Conservation (phyloP, 495 filamentous ascomycete genomes). For the Podospora pseudopauciseta region DNA sequence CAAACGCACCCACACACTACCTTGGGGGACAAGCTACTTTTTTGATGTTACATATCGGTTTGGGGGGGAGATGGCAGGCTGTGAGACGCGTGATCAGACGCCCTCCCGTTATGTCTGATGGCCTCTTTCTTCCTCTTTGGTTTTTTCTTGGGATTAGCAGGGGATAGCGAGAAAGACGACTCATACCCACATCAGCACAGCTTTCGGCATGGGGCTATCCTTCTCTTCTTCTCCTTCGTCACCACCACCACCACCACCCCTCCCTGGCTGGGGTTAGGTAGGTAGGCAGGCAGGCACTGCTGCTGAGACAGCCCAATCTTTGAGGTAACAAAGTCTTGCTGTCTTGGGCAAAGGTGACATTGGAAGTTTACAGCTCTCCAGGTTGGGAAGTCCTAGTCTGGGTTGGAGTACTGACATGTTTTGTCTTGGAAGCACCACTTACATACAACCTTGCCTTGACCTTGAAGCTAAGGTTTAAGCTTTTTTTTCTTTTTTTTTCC, state of each 20-base stretch:
- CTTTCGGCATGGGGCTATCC: constrained; percentile 1
- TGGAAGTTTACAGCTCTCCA: constrained; percentile 1
- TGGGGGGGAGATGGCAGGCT: constrained; percentile 10
- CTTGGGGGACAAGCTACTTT: not conserved
- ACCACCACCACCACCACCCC: not conserved
- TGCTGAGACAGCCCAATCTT: constrained; percentile 6
- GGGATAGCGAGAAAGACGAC: constrained; percentile 13
- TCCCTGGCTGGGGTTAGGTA: not conserved
- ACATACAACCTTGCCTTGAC: not conserved
- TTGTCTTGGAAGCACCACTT: not conserved
- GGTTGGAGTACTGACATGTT: not conserved
- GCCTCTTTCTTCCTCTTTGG: constrained; percentile 2
- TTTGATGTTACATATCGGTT: constrained; percentile 13
- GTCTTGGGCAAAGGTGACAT: not conserved
- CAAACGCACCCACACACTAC: not conserved
- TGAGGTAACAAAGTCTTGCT: not conserved
- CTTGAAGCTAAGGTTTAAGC: constrained; percentile 4
- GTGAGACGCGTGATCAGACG: constrained; percentile 11
- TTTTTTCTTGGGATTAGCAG: not conserved
- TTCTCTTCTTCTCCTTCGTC: not conserved
- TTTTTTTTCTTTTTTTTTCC: not conserved
- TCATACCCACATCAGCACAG: constrained; percentile 9
- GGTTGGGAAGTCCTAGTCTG: constrained; percentile 12
- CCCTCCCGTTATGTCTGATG: constrained; percentile 8
- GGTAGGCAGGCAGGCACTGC: constrained; percentile 16